Base-by-base conservation (phyloP, 208 protist species). In the Leishmania gerbilli region DNA sequence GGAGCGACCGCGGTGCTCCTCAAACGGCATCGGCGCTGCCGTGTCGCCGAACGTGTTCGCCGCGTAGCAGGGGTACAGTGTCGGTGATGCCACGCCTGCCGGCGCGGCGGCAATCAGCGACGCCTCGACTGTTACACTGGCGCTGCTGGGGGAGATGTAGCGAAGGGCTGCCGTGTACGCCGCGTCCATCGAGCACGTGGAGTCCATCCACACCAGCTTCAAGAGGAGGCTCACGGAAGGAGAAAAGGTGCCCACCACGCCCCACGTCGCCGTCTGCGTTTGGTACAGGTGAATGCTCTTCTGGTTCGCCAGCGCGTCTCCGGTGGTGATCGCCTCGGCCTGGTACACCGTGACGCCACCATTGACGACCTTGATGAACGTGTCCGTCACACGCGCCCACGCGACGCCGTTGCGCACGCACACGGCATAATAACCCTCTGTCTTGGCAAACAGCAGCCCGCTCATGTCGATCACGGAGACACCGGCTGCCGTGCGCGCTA, bases 171-270 rank as follows among this genome's bases (percentile, higher is more conserved):
- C 55, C 17, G 79, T 82, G 84, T 92, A 93, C 24, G 86, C 88
- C 8, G 88, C 84, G 21, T 60, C 71, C 1, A 78, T 80, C 42
- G 31, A 45, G 69, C 91, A 95, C 24, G 79, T 87, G 6, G 84
- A 37, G 80, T 95, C 87, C 74, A 92, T 83, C 89, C 89, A 95
- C 2, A 92, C 89, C 24, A 95, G 89, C 53, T 67, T 79, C 64
- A 95, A 80, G 9, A 85, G 62, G 9, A 90, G 79, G 27, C 74
- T n/a, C 19, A 76, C 79, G 24, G 76, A 65, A 2, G 84, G 60
- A 1, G 77, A 77, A 81, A 95, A 95, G 47, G 71, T 84, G 27
- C 92, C 92, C 11, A 90, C 77, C 31, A 95, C 75, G 2, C 60
- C 71, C 92, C 92, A 95, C 40, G 68, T 79, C 34, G 79, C 85